Percentiles rank a stretch among this genome's conserved stretches.
phyloP scores from a whole-genome alignment of 2,329 filamentous ascomycete genomes.

The Stagonosporopsis vannaccii region DNA sequence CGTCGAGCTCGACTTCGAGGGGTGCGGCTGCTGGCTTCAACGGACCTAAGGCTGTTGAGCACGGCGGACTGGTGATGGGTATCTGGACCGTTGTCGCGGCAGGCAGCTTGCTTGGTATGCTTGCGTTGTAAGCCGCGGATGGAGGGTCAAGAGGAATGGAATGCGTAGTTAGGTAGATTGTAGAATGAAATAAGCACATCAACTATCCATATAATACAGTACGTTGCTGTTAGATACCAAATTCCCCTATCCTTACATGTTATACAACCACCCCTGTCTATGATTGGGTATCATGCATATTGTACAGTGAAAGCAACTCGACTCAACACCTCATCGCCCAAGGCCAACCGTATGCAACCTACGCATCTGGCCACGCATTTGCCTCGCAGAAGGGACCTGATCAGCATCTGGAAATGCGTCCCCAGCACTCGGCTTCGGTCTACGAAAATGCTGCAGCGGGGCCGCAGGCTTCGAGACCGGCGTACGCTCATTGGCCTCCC shows the following conservation, averaged over 20 bases:
- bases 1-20: conserved; percentile 27
- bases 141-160: neutral
- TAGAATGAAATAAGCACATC: neutral
- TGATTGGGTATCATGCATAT: conserved; percentile 15
- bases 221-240: neutral
- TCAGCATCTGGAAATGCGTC: conserved; percentile 36
- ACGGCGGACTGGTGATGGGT: conserved; percentile 32
- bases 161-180: neutral
- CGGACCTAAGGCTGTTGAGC: conserved; percentile 34
- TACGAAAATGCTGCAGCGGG: conserved; percentile 27
- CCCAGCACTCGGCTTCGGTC: conserved; percentile 29
- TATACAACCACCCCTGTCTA: conserved; percentile 4
- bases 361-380: conserved; percentile 23
- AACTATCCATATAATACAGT: neutral
- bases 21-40: conserved; percentile 31
- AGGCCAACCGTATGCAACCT: conserved; percentile 40
- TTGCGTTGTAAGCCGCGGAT: conserved; percentile 25
- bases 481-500: neutral
- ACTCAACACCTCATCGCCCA: conserved; percentile 1
- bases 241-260: conserved; percentile 1
- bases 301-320: conserved; percentile 1
- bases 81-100: conserved; percentile 31
- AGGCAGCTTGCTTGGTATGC: conserved; percentile 38
- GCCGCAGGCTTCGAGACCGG: conserved; percentile 4
- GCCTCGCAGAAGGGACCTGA: conserved; percentile 10